These are phyloP conservation scores for Ogataea chonburiensis DNA, from an alignment of 805 yeast species.

Conservation along the genomic window DNA sequence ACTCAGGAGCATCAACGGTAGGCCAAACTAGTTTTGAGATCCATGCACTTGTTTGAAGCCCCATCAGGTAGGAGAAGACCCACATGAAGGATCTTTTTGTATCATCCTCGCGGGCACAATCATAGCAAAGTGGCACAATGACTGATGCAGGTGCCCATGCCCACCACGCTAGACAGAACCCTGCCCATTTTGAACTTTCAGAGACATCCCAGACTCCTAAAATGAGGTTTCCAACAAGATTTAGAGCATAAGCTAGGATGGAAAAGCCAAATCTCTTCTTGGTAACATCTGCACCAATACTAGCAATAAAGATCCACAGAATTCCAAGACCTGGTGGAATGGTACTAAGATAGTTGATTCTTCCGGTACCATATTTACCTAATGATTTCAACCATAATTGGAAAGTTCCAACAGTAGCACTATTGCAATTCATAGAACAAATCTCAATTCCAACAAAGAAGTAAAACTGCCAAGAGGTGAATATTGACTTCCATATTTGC, in stretches of 20 bases:
- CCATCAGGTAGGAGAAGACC: conserved; percentile 54
- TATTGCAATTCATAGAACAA: conserved; percentile 62
- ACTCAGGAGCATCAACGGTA: conserved; percentile 59
- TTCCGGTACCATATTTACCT: conserved; percentile 41
- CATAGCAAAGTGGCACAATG: conserved; percentile 44
- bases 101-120: conserved; percentile 45
- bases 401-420: conserved; percentile 55
- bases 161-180: conserved; percentile 56
- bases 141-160: conserved; percentile 66
- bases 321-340: conserved; percentile 62
- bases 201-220: conserved; percentile 61
- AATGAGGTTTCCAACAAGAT: conserved; percentile 51
- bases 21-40: conserved; percentile 36
- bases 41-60: conserved; percentile 40
- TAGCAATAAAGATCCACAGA: conserved; percentile 43
- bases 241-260: conserved; percentile 51
- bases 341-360: conserved; percentile 50
- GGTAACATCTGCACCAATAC: conserved; percentile 52
- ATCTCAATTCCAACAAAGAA: conserved; percentile 53
- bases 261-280: conserved; percentile 56
- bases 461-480: conserved; percentile 61
- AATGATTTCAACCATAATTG: conserved; percentile 61
- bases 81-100: conserved; percentile 55
- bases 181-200: conserved; percentile 62
- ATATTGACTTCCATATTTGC: conserved; percentile 50